Percentiles rank a stretch among this genome's conserved stretches.
phyloP scores from a whole-genome alignment of 202 grass and related monocot species.

The Brachypodium distachyon region DNA sequence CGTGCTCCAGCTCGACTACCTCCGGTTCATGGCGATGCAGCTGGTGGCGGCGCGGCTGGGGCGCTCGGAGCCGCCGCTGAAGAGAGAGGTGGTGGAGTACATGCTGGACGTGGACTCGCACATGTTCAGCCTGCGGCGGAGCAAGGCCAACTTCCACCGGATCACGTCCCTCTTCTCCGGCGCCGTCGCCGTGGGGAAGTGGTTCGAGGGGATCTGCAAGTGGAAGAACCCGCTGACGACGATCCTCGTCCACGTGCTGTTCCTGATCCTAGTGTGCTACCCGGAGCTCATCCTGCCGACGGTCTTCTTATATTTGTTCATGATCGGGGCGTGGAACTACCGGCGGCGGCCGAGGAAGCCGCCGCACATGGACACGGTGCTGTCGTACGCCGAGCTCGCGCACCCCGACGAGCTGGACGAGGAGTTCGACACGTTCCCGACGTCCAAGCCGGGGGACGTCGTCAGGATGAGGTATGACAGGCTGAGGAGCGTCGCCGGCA shows the following conservation, averaged over 20 bases:
- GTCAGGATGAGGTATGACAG: conserved; percentile 73
- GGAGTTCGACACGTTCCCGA: conserved; percentile 67
- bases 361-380: conserved; percentile 64
- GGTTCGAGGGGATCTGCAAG: conserved; percentile 54
- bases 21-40: conserved; percentile 62
- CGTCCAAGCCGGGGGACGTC: conserved; percentile 34
- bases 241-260: conserved; percentile 69
- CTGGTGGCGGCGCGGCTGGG: conserved; percentile 51
- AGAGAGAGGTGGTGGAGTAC: conserved; percentile 84
- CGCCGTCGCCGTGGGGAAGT: conserved; percentile 24
- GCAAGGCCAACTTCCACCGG: conserved; percentile 81
- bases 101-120: conserved; percentile 83
- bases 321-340: conserved; percentile 68
- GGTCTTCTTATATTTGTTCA: conserved; percentile 62
- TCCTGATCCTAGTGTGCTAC: conserved; percentile 72
- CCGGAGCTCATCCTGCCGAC: conserved; percentile 86
- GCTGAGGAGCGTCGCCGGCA: conserved; percentile 56
- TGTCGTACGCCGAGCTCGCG: conserved; percentile 49
- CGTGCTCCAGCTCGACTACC: conserved; percentile 62
- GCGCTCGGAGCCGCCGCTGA: conserved; percentile 66
- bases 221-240: conserved; percentile 89
- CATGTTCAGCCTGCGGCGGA: conserved; percentile 91
- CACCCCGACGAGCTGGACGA: conserved; percentile 63
- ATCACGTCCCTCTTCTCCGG: conserved; percentile 52
- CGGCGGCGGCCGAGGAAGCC: conserved; percentile 37